Evolutionary conservation across 208 protist species (phyloP).

Genomic region (Giardia duodenalis): DNA sequence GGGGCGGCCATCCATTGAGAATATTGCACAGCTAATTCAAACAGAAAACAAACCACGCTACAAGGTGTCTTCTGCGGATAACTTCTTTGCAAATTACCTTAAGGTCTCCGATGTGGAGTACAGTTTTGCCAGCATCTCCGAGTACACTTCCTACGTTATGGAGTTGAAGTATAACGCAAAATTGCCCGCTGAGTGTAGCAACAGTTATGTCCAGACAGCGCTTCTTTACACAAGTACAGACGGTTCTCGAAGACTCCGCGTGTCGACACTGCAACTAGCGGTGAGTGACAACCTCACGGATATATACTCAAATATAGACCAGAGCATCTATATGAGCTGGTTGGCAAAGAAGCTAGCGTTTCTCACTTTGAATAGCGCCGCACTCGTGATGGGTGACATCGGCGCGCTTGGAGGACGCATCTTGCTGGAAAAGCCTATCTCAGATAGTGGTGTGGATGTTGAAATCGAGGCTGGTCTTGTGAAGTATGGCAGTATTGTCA

Average conservation of each 20-base stretch:
- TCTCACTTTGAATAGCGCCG: not conserved
- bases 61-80: not conserved
- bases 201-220: not conserved
- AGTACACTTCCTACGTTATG: not conserved
- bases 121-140: not conserved
- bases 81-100: not conserved
- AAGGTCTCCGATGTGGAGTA: not conserved
- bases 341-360: not conserved
- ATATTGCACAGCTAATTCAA: not conserved
- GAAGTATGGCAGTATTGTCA: no score
- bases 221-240: not conserved
- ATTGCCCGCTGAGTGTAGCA: not conserved
- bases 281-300: not conserved
- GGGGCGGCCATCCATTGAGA: not conserved
- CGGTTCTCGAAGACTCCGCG: not conserved
- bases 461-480: no score
- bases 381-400: not conserved
- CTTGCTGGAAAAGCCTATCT: not conserved
- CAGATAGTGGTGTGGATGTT: not conserved
- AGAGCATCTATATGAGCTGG: not conserved
- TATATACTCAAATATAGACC: not conserved
- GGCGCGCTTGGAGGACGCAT: not conserved
- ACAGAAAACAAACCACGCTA: not conserved
- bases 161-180: slow-evolving; percentile 8
- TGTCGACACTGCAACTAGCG: not conserved